These are phyloP conservation scores for Apium graveolens DNA, from an alignment of 129 eudicot species.

Conservation along the genomic window DNA sequence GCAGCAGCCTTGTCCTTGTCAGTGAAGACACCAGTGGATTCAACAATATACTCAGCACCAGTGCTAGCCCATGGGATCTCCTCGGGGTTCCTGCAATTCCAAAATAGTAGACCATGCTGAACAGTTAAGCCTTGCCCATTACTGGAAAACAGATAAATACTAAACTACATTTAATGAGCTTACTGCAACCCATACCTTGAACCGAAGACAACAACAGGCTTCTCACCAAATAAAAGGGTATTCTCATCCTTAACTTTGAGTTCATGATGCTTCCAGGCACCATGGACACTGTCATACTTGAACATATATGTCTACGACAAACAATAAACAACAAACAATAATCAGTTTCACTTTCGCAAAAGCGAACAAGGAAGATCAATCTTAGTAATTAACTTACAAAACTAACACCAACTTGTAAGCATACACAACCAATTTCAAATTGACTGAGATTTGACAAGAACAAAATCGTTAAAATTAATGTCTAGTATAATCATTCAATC, in stretches of 20 bases:
- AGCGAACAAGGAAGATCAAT: not conserved
- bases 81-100: slow-evolving; percentile 39
- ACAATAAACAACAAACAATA: not conserved
- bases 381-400: too few species aligned
- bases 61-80: slow-evolving; percentile 57
- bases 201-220: slow-evolving; percentile 45
- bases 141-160: not conserved
- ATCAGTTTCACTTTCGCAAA: not conserved
- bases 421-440: not conserved
- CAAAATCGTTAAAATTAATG: not conserved
- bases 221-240: slow-evolving; percentile 53
- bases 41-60: slow-evolving; percentile 48
- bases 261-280: slow-evolving; percentile 59
- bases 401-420: not conserved
- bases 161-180: not conserved
- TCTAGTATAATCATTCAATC: not conserved
- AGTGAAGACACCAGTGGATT: slow-evolving; percentile 53
- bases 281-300: slow-evolving; percentile 58
- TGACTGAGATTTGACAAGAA: not conserved
- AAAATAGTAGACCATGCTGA: not conserved
- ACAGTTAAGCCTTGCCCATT: not conserved
- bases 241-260: slow-evolving; percentile 49
- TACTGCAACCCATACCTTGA: slow-evolving; percentile 20
- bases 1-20: slow-evolving; percentile 67
- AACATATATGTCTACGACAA: slow-evolving; percentile 52